Percentiles rank a stretch among this genome's conserved stretches.
Conservation (phyloP, 2,329 filamentous ascomycete species). For the Trichoderma oligosporum region DNA sequence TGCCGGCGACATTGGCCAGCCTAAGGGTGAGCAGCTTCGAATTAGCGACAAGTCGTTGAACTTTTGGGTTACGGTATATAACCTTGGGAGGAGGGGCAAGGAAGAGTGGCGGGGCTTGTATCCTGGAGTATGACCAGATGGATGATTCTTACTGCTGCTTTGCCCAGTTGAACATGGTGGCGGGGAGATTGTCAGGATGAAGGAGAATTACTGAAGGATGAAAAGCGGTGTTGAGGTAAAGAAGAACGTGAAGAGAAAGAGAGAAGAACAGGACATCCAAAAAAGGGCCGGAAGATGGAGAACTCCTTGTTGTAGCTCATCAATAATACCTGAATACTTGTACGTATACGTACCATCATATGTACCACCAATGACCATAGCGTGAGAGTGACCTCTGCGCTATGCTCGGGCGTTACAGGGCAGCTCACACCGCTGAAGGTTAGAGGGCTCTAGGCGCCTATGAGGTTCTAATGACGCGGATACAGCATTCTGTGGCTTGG, state of each 20-base stretch:
- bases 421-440: conserved; percentile 20
- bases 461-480: conserved; percentile 17
- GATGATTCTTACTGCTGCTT: conserved; percentile 70
- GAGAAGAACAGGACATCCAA: not conserved
- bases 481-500: conserved; percentile 11
- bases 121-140: not conserved
- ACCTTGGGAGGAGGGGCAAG: not conserved
- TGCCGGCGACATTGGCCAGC: conserved; percentile 80
- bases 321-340: not conserved
- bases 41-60: conserved; percentile 10
- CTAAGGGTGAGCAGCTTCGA: conserved; percentile 35
- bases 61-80: not conserved
- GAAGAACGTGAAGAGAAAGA: not conserved
- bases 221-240: not conserved
- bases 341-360: not conserved
- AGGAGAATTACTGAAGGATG: not conserved
- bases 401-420: conserved; percentile 11
- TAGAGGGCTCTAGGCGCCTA: conserved; percentile 1
- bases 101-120: conserved; percentile 5
- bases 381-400: not conserved
- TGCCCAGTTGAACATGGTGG: conserved; percentile 86
- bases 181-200: not conserved
- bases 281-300: conserved; percentile 10
- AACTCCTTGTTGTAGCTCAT: not conserved
- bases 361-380: not conserved